Base-by-base conservation (phyloP, 306 rosid genomes). In the Notholithocarpus densiflorus region DNA sequence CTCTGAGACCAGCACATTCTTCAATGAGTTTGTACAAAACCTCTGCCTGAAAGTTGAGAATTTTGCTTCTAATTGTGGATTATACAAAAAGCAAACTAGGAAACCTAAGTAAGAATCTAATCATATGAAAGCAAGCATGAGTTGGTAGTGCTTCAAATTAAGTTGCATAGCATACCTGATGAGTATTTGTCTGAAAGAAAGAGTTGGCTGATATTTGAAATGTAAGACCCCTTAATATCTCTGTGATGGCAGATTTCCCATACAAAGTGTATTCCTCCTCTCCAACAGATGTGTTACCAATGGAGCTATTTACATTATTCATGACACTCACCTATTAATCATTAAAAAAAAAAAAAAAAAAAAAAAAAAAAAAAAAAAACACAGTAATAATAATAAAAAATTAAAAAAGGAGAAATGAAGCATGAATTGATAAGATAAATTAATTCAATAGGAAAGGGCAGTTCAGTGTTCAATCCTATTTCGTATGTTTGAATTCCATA, bases 131-230 rank as follows among this genome's bases (percentile, higher is more conserved):
- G 68, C 29, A 34, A 71, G 68, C 15, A 26, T 71, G 52, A 27
- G 66, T 43, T 70, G 71, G 72, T 34, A 68, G 26, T 66, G 61
- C 34, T 52, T 66, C 26, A 77, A 5, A 2, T 9, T 83, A 45
- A 69, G 81, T 73, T 75, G 21, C 68, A 77, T 27, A 79, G 79
- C 83, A 64, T 60, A 91, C 98, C 98, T 94, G 98, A 57, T 37
- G 82, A 73, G 97, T 92, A 84, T 94, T 94, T 81, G 98, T 94
- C 82, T 94, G 98, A 77, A 94, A 94, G 89, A 94, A 94, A 48
- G 98, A 94, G 78, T 94, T 94, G 52, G 97, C 98, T 76, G 98
- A 94, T 89, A 94, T 94, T 84, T 91, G 98, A 82, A 94, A 94
- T 5, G 95, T 89, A 62, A 91, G 91, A 77, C 96, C 97, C 82